These are phyloP conservation scores for Verbascum thapsus DNA, from an alignment of 257 asterid species.

Conservation along the genomic window DNA sequence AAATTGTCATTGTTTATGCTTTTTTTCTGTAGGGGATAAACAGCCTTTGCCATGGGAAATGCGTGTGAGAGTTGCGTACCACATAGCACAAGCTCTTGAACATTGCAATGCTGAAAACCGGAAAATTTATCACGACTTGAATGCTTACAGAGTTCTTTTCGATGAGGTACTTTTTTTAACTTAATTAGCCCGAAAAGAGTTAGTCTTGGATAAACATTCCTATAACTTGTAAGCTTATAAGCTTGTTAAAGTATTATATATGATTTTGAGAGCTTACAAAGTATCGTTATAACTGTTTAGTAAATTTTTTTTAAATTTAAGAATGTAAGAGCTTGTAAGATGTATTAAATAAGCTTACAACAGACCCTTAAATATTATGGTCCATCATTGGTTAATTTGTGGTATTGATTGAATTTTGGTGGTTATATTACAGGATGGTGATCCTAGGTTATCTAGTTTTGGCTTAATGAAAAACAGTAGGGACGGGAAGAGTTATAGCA, in stretches of 20 bases:
- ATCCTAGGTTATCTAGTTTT: slow-evolving; percentile 91
- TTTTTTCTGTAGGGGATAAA: slow-evolving; percentile 94
- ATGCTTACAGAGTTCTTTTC: not conserved
- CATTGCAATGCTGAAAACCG: slow-evolving; percentile 40
- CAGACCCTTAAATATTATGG: not conserved
- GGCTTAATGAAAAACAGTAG: slow-evolving; percentile 98
- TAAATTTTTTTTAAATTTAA: too few species aligned
- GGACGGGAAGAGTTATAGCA: slow-evolving; percentile 99
- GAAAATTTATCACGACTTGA: not conserved
- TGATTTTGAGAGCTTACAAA: too few species aligned
- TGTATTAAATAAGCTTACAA: too few species aligned
- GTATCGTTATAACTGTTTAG: too few species aligned
- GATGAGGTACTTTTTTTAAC: slow-evolving; percentile 69
- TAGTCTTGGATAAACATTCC: not conserved
- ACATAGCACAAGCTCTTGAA: slow-evolving; percentile 87
- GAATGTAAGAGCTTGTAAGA: too few species aligned
- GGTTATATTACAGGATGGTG: slow-evolving; percentile 80
- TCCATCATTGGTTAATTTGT: too few species aligned
- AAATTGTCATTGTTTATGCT: too few species aligned
- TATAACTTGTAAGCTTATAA: too few species aligned
- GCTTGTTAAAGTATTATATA: too few species aligned
- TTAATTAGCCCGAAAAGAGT: not conserved
- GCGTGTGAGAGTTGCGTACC: slow-evolving; percentile 86
- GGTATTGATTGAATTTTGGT: slow-evolving; percentile 1
- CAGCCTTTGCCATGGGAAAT: slow-evolving; percentile 98